Evolutionary conservation across 257 asterid species (phyloP).

Genomic region (Perilla frutescens): DNA sequence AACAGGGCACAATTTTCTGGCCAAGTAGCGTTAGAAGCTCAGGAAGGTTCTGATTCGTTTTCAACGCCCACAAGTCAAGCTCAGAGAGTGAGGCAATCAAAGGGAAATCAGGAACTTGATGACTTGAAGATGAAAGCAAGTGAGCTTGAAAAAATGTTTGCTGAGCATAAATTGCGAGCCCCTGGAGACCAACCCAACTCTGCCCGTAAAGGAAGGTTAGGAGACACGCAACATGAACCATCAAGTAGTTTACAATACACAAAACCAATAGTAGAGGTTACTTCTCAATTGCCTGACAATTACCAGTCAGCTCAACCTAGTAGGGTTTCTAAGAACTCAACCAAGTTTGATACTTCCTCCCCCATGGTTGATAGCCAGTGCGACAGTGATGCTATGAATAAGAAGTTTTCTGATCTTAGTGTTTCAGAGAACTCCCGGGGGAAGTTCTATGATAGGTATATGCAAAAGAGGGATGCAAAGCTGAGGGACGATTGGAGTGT

Average conservation of each 20-base stretch:
- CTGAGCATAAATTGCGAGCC: slow-evolving; percentile 70
- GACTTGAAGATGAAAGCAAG: slow-evolving; percentile 88
- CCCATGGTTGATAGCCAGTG: slow-evolving; percentile 42
- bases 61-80: slow-evolving; percentile 59
- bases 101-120: slow-evolving; percentile 88
- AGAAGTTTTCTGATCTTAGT: slow-evolving; percentile 59
- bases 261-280: slow-evolving; percentile 46
- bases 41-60: slow-evolving; percentile 52
- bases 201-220: slow-evolving; percentile 51
- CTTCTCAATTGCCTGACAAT: slow-evolving; percentile 44
- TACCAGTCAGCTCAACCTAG: slow-evolving; percentile 47
- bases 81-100: slow-evolving; percentile 68
- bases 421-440: slow-evolving; percentile 78
- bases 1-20: slow-evolving; percentile 44
- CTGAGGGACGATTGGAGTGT: slow-evolving; percentile 88
- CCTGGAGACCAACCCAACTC: slow-evolving; percentile 75
- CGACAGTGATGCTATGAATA: slow-evolving; percentile 46
- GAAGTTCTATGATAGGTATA: slow-evolving; percentile 68
- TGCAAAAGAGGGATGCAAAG: slow-evolving; percentile 90
- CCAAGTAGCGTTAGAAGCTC: slow-evolving; percentile 49
- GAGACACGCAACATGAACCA: slow-evolving; percentile 50
- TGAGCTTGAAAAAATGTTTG: slow-evolving; percentile 92
- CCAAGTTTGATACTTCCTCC: slow-evolving; percentile 43
- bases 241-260: slow-evolving; percentile 44
- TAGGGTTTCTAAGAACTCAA: slow-evolving; percentile 49